phyloP scores from a whole-genome alignment of 2,329 filamentous ascomycete species.

The Scolecobasidium constrictum region DNA sequence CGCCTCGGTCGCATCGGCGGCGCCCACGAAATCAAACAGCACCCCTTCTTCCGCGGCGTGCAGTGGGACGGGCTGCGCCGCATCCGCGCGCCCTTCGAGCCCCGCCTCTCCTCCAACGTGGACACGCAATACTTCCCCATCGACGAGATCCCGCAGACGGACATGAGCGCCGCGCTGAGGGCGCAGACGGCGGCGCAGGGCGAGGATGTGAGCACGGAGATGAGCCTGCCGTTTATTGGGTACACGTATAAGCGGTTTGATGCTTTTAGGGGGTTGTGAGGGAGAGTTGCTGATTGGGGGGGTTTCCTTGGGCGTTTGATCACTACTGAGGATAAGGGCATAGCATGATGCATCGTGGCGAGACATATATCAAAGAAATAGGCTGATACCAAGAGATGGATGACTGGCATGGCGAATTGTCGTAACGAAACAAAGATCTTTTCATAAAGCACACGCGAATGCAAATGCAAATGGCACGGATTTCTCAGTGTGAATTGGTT shows the following conservation, averaged over 20 bases:
- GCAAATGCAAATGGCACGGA: too few species aligned
- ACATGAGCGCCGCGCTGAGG: conserved; percentile 78
- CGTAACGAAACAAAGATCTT: too few species aligned
- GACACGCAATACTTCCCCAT: conserved; percentile 98
- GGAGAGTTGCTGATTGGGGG: too few species aligned
- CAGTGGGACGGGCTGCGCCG: conserved; percentile 87
- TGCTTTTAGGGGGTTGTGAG: conserved; percentile 47
- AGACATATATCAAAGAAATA: too few species aligned
- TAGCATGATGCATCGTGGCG: too few species aligned
- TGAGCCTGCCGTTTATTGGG: conserved; percentile 91
- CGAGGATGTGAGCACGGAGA: conserved; percentile 74
- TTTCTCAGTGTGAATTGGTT: too few species aligned
- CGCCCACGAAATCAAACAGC: conserved; percentile 83
- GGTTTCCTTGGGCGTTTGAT: too few species aligned
- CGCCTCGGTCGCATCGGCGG: conserved; percentile 74
- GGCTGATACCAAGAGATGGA: too few species aligned
- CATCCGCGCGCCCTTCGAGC: conserved; percentile 93
- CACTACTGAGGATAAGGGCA: too few species aligned
- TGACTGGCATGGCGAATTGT: too few species aligned
- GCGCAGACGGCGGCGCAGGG: conserved; percentile 66
- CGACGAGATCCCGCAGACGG: conserved; percentile 94
- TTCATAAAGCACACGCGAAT: too few species aligned
- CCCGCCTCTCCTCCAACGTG: conserved; percentile 81
- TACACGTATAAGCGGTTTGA: conserved; percentile 98
- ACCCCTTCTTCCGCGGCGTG: conserved; percentile 94